Base-by-base conservation (phyloP, 495 filamentous ascomycete species). In the Aspergillus panamensis region DNA sequence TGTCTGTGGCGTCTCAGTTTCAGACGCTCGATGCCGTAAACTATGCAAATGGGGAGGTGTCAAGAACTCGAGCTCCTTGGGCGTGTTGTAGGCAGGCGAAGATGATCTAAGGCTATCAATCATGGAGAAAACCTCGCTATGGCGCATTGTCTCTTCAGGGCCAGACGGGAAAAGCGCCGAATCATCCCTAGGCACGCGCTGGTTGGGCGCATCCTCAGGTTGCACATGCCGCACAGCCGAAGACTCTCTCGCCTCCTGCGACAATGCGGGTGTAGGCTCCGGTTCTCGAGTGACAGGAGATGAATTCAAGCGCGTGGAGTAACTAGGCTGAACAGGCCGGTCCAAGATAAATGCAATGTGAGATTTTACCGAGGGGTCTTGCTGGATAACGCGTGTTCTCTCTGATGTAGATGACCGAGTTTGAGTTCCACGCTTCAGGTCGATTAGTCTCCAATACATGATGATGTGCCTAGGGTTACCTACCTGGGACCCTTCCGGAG, bases 31-130 rank as follows among this genome's bases (percentile, higher is more conserved):
- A 32, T 64, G 61, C 30, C 51, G 65, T 16, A 72, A 58, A 56
- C 60, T 61, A 20, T 65, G 64, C 45, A 73, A 48, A 53, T 75
- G 62, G 37, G 69, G 61, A 37, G 66, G 67, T 30, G 77, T 81
- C 37, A 75, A 69, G 51, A 73, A 76, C 13, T 63, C 69, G 20
- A 66, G 48, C 49, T 71, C 64, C 48, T 53, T 65, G 31, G 69
- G 67, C 8, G 67, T 70, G 35, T 65, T 66, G 31, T 59, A 62
- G 13, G 61, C 52, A 19, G 68, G 73, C 8, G 87, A 79, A 42
- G 82, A 87, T 1, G 87, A 87, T 7, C 78, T 73, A 37, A 95
- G 76, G 19, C 85, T 82, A 9, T 89, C 80, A 62, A 93, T 92
- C 63, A 95, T 78, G 8, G 76, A 79, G n/a, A 82, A 84, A 14